phyloP scores from a whole-genome alignment of 495 filamentous ascomycete species.

The Chaetomidium leptoderma region DNA sequence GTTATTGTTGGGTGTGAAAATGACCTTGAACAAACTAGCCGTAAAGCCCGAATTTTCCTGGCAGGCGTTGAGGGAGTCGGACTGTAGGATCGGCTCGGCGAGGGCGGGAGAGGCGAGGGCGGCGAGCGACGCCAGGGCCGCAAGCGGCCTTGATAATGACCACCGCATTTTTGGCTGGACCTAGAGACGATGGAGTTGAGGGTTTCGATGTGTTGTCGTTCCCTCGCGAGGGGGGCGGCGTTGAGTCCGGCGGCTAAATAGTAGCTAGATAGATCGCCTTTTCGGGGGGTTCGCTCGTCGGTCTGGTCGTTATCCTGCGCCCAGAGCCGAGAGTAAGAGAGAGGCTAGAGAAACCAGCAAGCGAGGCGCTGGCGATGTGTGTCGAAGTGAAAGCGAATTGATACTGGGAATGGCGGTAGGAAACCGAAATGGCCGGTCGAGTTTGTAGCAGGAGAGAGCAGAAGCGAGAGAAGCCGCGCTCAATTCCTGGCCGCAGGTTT shows the following conservation, averaged over 20 bases:
- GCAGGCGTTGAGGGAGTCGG: slow-evolving; percentile 72
- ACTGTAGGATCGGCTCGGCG: slow-evolving; percentile 50
- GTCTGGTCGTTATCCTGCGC: neutral
- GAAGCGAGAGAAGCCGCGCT: slow-evolving; percentile 26
- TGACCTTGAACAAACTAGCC: slow-evolving; percentile 76
- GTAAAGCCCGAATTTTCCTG: slow-evolving; percentile 75
- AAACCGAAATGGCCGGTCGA: slow-evolving; percentile 11
- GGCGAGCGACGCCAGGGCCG: slow-evolving; percentile 37
- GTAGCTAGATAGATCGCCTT: neutral
- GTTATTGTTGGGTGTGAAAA: slow-evolving; percentile 71
- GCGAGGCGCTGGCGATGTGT: slow-evolving; percentile 2
- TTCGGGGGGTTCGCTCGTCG: neutral
- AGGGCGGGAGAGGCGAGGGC: slow-evolving; percentile 23
- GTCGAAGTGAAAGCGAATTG: slow-evolving; percentile 6
- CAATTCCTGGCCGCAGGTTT: neutral
- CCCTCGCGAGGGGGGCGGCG: neutral
- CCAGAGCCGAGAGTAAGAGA: neutral
- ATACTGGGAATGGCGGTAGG: neutral
- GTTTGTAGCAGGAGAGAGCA: slow-evolving; percentile 18
- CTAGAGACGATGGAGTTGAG: neutral
- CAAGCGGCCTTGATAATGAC: slow-evolving; percentile 32
- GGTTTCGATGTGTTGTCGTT: neutral
- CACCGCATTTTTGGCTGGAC: slow-evolving; percentile 33
- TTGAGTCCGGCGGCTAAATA: neutral
- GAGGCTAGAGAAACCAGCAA: neutral